phyloP scores from a whole-genome alignment of 2,329 filamentous ascomycete genomes.

The Alternaria burnsii region DNA sequence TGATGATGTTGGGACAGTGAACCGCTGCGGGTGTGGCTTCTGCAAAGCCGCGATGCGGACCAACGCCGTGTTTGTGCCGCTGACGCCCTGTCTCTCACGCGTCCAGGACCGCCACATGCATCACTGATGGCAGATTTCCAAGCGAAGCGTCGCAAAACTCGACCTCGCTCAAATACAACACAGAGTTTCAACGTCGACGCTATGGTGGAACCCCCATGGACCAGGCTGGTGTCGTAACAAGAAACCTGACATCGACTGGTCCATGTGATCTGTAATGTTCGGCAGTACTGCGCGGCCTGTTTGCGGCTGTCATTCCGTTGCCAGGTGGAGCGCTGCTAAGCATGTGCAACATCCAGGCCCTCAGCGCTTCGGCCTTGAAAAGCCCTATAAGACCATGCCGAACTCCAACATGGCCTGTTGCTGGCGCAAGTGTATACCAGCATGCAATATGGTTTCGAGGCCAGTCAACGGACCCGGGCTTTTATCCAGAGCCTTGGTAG shows the following conservation, averaged over 20 bases:
- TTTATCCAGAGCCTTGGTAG: conserved; percentile 10
- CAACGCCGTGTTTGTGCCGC: not conserved
- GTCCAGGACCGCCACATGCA: not conserved
- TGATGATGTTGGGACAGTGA: conserved; percentile 7
- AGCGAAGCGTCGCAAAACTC: not conserved
- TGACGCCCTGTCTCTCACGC: not conserved
- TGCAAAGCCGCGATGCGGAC: conserved; percentile 7
- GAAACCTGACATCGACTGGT: not conserved
- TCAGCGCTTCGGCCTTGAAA: not conserved
- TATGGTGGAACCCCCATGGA: not conserved
- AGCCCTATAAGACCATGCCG: not conserved
- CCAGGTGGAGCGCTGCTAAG: conserved; percentile 1
- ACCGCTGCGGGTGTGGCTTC: conserved; percentile 9
- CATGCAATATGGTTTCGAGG: conserved; percentile 1
- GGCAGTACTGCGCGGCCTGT: conserved; percentile 2
- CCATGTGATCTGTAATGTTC: not conserved
- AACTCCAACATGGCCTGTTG: conserved; percentile 1
- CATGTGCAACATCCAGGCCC: conserved; percentile 1
- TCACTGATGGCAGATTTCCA: not conserved
- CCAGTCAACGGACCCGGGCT: not conserved
- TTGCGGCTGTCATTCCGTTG: not conserved
- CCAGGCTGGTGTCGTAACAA: not conserved
- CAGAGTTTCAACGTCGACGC: not conserved
- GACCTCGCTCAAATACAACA: not conserved
- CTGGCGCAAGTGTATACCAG: conserved; percentile 1